These are phyloP conservation scores for Saccharomycopsis vini DNA, from an alignment of 805 yeast species.

Conservation along the genomic window DNA sequence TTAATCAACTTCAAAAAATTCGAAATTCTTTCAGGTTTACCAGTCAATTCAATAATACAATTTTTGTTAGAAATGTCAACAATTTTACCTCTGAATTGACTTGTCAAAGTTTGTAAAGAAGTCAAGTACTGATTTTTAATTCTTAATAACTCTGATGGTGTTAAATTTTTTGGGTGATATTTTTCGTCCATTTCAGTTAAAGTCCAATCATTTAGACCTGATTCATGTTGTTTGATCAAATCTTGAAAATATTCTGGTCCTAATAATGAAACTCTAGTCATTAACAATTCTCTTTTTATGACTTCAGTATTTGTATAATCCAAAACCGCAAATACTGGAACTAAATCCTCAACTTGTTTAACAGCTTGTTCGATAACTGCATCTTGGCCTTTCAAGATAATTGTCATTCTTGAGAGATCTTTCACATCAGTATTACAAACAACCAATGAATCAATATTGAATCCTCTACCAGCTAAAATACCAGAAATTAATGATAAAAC, in stretches of 20 bases:
- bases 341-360: slow-evolving; percentile 94
- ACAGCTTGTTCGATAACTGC: slow-evolving; percentile 96
- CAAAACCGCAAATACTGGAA: slow-evolving; percentile 95
- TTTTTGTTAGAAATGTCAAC: slow-evolving; percentile 90
- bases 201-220: neutral
- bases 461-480: slow-evolving; percentile 94
- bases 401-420: slow-evolving; percentile 94
- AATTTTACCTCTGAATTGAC: slow-evolving; percentile 86
- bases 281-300: slow-evolving; percentile 80
- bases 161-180: slow-evolving; percentile 83
- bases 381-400: slow-evolving; percentile 87
- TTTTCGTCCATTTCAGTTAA: slow-evolving; percentile 27
- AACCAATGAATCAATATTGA: slow-evolving; percentile 94
- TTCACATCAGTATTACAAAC: slow-evolving; percentile 95
- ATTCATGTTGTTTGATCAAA: slow-evolving; percentile 45
- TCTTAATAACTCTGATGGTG: slow-evolving; percentile 87
- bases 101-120: slow-evolving; percentile 70
- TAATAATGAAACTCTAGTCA: slow-evolving; percentile 84
- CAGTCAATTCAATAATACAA: slow-evolving; percentile 88
- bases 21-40: slow-evolving; percentile 84
- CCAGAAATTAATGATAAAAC: slow-evolving; percentile 90
- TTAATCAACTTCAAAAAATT: slow-evolving; percentile 82
- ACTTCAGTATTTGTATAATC: slow-evolving; percentile 88
- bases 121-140: slow-evolving; percentile 85
- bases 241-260: slow-evolving; percentile 82